Percentiles rank a stretch among this genome's conserved stretches.
These are phyloP conservation scores for Rhodamnia rubescens DNA, from an alignment of 345 rosid species.

Conservation along the genomic window DNA sequence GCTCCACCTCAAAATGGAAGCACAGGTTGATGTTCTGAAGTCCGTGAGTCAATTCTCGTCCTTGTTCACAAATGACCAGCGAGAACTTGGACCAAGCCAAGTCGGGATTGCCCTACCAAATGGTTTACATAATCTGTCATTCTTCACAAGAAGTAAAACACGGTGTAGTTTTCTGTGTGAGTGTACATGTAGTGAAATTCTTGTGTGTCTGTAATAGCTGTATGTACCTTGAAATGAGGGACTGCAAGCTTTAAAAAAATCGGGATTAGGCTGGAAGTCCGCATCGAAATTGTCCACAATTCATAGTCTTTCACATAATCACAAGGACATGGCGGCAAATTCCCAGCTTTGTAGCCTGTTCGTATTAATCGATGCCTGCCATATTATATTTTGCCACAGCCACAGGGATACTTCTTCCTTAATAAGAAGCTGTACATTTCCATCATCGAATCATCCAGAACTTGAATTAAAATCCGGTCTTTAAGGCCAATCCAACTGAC, in stretches of 20 bases:
- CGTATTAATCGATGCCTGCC: conserved; percentile 75
- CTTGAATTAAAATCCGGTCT: conserved; percentile 71
- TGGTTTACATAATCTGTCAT: neutral
- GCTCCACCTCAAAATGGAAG: conserved; percentile 94
- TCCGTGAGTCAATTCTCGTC: conserved; percentile 83
- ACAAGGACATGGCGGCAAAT: conserved; percentile 84
- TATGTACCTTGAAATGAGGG: conserved; percentile 74
- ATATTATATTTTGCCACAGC: conserved; percentile 72
- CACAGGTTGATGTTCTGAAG: conserved; percentile 81
- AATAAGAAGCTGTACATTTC: conserved; percentile 48
- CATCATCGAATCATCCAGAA: conserved; percentile 77
- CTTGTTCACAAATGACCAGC: conserved; percentile 88
- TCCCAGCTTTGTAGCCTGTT: conserved; percentile 92
- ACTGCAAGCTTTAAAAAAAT: conserved; percentile 63
- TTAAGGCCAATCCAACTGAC: conserved; percentile 90
- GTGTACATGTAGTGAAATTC: neutral
- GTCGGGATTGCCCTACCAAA: conserved; percentile 71
- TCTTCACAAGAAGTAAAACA: neutral
- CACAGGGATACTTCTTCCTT: conserved; percentile 67
- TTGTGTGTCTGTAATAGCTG: neutral
- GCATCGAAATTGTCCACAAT: conserved; percentile 72
- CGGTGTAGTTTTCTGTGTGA: neutral
- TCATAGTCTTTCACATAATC: conserved; percentile 77
- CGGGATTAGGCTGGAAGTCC: conserved; percentile 78
- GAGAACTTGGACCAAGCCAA: conserved; percentile 73